Percentiles rank a stretch among this genome's conserved stretches.
Conservation (phyloP, 352 stramenopile species). For the Phytophthora fragariaefolia region DNA sequence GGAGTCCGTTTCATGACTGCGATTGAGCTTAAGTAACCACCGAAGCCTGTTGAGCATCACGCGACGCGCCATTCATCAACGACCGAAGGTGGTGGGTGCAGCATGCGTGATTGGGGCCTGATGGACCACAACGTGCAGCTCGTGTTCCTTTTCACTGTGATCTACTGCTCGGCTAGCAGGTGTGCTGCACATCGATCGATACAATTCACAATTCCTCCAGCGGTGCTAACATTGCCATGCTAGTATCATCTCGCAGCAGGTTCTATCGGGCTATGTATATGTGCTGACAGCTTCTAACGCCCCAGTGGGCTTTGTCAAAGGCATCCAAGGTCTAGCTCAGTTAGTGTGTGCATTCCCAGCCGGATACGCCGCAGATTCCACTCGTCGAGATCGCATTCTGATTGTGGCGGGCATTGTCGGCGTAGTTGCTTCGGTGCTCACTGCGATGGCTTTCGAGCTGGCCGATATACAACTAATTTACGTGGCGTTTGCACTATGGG, state of each 20-base stretch:
- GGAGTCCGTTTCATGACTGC: slow-evolving; percentile 1
- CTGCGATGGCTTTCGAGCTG: slow-evolving; percentile 52
- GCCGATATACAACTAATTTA: slow-evolving; percentile 60
- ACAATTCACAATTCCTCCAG: not conserved
- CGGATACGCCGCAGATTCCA: slow-evolving; percentile 60
- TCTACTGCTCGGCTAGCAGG: slow-evolving; percentile 69
- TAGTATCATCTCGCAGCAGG: slow-evolving; percentile 66
- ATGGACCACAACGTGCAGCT: slow-evolving; percentile 80
- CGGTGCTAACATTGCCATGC: slow-evolving; percentile 6
- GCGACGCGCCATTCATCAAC: not conserved
- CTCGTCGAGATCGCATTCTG: slow-evolving; percentile 64
- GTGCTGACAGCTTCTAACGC: slow-evolving; percentile 61
- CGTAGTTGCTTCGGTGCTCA: slow-evolving; percentile 46
- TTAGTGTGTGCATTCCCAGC: slow-evolving; percentile 59
- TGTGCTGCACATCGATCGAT: slow-evolving; percentile 14
- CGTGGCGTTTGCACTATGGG: slow-evolving; percentile 76
- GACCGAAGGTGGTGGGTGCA: not conserved
- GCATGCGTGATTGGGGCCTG: slow-evolving; percentile 24
- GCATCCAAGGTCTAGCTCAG: slow-evolving; percentile 61
- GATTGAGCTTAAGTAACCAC: not conserved
- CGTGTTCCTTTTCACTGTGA: slow-evolving; percentile 72
- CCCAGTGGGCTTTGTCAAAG: slow-evolving; percentile 48
- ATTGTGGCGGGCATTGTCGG: slow-evolving; percentile 46
- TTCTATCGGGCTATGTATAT: slow-evolving; percentile 66
- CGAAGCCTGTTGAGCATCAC: not conserved